These are phyloP conservation scores for Cynanchum wilfordii DNA, from an alignment of 257 asterid genomes.

Conservation along the genomic window DNA sequence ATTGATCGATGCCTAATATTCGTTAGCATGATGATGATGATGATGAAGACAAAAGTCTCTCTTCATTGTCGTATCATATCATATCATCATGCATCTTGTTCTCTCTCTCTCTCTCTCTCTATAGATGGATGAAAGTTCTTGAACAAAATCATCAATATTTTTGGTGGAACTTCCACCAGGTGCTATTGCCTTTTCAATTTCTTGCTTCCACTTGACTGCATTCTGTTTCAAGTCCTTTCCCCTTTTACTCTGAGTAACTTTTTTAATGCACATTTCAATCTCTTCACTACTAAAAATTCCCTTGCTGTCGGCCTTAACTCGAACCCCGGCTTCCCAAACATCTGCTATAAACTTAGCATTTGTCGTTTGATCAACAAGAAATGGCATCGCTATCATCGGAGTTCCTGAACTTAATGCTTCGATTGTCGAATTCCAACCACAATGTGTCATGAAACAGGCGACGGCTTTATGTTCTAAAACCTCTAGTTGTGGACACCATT, in stretches of 20 bases:
- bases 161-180: constrained; percentile 36
- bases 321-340: constrained; percentile 23
- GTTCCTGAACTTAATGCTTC: constrained; percentile 24
- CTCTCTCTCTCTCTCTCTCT: too few relatives aligned
- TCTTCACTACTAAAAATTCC: constrained; percentile 21
- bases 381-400: constrained; percentile 23
- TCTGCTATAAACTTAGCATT: constrained; percentile 26
- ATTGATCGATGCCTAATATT: too few relatives aligned
- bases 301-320: constrained; percentile 5
- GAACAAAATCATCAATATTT: constrained; percentile 29
- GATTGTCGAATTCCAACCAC: constrained; percentile 28
- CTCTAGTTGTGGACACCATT: constrained; percentile 30
- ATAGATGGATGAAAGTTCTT: constrained; percentile 2
- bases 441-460: constrained; percentile 28
- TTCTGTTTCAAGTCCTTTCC: constrained; percentile 11
- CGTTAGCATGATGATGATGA: too few relatives aligned
- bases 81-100: too few relatives aligned
- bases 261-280: constrained; percentile 9
- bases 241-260: constrained; percentile 16
- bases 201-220: constrained; percentile 13
- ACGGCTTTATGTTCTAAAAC: constrained; percentile 23
- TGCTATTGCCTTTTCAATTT: constrained; percentile 20
- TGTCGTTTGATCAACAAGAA: constrained; percentile 17
- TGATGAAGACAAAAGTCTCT: too few relatives aligned
- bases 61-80: too few relatives aligned